Percentiles rank a stretch among this genome's conserved stretches.
Conservation (phyloP, 208 protist genomes). For the Ichthyophonus hoferi region DNA sequence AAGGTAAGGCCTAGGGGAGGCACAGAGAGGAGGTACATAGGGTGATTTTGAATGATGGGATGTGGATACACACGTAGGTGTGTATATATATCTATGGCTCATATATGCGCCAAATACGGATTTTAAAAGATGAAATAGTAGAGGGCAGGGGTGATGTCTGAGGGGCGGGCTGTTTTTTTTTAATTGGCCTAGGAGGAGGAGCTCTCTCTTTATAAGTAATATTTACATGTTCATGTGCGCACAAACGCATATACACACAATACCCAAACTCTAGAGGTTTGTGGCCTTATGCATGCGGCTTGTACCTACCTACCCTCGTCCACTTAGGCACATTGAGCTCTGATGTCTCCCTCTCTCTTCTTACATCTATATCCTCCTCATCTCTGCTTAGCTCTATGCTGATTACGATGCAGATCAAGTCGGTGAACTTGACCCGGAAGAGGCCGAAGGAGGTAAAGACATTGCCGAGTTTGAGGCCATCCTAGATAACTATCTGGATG, state of each 20-base stretch:
- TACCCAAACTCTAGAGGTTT: background rate
- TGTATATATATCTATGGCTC: background rate
- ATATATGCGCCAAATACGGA: too few species aligned
- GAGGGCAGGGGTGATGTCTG: too few species aligned
- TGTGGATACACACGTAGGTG: background rate
- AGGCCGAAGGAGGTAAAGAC: conserved; percentile 1
- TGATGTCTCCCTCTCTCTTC: background rate
- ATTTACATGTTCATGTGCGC: too few species aligned
- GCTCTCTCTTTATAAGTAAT: too few species aligned
- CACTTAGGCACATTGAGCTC: background rate
- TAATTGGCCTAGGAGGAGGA: too few species aligned
- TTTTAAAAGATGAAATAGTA: too few species aligned
- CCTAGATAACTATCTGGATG: conserved; percentile 11
- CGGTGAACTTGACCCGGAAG: conserved; percentile 11
- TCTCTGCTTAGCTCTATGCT: background rate
- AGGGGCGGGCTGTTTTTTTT: too few species aligned
- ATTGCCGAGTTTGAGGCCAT: background rate
- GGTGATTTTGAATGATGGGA: background rate
- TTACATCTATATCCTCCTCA: background rate
- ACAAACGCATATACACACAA: background rate
- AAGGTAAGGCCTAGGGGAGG: background rate
- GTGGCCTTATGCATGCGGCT: too few species aligned
- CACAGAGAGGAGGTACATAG: background rate
- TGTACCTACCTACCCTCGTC: background rate
- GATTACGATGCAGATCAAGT: conserved; percentile 15